These are phyloP conservation scores for Lycium barbarum DNA, from an alignment of 257 asterid species.

Conservation along the genomic window DNA sequence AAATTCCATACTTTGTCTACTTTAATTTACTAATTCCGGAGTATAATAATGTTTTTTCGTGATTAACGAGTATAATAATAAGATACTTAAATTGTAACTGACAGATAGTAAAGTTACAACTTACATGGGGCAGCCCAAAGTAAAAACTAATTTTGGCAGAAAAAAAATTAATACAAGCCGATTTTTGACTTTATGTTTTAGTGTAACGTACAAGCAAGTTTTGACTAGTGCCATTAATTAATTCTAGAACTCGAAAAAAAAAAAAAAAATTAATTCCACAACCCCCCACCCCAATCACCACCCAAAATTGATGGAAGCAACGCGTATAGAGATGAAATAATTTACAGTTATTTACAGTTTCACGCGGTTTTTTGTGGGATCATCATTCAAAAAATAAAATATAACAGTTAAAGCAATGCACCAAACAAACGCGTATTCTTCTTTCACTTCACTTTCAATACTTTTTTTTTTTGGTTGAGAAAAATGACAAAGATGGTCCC, in stretches of 20 bases:
- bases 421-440: constrained; percentile 53
- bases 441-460: not conserved
- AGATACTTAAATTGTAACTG: no score
- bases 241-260: no score
- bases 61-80: no score
- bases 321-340: not conserved
- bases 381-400: constrained; percentile 27
- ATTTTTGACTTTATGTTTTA: not conserved
- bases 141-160: no score
- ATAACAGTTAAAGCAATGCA: constrained; percentile 6
- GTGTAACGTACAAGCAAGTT: not conserved
- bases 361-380: constrained; percentile 83
- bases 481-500: no score
- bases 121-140: no score
- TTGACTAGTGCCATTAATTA: not conserved
- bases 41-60: no score
- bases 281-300: not conserved
- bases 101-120: no score
- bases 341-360: constrained; percentile 36
- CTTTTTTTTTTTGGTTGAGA: not conserved
- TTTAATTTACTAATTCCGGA: no score
- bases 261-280: not conserved
- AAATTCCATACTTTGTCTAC: no score
- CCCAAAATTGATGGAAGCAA: constrained; percentile 18
- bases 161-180: not conserved